Percentiles rank a stretch among this genome's conserved stretches.
Evolutionary conservation across 768 basidiomycete species (phyloP).

Genomic region (Tulasnella sp.): DNA sequence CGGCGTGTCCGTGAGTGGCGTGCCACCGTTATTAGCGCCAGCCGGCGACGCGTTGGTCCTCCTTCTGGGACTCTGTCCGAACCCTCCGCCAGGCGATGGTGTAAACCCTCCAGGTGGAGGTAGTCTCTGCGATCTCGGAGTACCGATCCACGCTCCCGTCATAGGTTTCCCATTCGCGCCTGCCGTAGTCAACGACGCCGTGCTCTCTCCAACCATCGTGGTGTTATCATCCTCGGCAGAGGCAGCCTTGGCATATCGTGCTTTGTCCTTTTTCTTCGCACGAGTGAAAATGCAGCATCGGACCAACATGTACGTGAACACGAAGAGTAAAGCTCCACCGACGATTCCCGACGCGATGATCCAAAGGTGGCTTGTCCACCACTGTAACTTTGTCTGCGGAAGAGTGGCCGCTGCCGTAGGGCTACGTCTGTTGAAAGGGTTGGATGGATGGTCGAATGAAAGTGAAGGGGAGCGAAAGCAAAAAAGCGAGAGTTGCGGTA

Average conservation of each 20-base stretch:
- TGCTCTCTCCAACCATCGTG: not conserved
- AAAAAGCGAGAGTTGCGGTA: no score
- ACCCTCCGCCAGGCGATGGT: not conserved
- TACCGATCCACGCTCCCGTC: not conserved
- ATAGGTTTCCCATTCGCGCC: not conserved
- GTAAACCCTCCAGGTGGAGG: not conserved
- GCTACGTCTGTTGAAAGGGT: not conserved
- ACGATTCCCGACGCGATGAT: not conserved
- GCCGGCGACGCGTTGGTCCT: not conserved
- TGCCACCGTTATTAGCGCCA: no score
- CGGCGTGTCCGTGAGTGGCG: not conserved
- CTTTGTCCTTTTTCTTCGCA: not conserved
- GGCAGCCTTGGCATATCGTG: not conserved
- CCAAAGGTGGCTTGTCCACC: not conserved
- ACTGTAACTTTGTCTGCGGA: not conserved
- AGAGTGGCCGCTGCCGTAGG: not conserved
- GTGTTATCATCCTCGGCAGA: not conserved
- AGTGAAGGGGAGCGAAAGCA: not conserved
- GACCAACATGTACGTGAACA: not conserved
- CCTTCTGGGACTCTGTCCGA: not conserved
- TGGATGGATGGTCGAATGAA: not conserved
- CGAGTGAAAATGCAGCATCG: not conserved
- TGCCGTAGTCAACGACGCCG: not conserved
- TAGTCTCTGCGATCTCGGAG: not conserved
- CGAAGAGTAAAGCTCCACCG: not conserved